phyloP scores from a whole-genome alignment of 345 rosid species.

The Hevea brasiliensis region DNA sequence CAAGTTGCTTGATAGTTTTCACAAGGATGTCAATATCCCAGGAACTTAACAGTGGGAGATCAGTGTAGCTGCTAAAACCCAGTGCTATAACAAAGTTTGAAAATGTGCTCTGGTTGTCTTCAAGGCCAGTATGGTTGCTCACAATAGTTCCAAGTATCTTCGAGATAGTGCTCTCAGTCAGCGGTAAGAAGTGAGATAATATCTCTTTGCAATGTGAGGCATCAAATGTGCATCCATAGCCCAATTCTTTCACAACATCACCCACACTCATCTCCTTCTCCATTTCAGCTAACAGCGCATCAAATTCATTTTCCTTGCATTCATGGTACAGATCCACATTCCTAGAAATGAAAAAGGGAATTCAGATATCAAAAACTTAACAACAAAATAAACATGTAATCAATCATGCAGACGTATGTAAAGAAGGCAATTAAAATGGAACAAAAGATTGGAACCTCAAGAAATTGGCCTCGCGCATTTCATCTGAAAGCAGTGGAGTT shows the following conservation, averaged over 20 bases:
- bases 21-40: slow-evolving; percentile 80
- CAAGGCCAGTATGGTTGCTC: slow-evolving; percentile 51
- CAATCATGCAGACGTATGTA: neutral
- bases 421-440: slow-evolving; percentile 2
- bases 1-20: slow-evolving; percentile 72
- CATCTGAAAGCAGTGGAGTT: slow-evolving; percentile 61
- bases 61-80: slow-evolving; percentile 54
- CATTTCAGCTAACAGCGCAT: slow-evolving; percentile 77
- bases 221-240: slow-evolving; percentile 84
- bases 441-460: slow-evolving; percentile 47
- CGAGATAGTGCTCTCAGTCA: slow-evolving; percentile 70
- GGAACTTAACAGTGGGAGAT: slow-evolving; percentile 48
- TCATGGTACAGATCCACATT: slow-evolving; percentile 45
- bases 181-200: slow-evolving; percentile 63
- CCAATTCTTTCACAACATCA: slow-evolving; percentile 79
- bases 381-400: neutral
- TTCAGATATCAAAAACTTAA: slow-evolving; percentile 4
- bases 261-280: slow-evolving; percentile 75
- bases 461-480: slow-evolving; percentile 49
- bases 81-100: slow-evolving; percentile 71
- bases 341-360: slow-evolving; percentile 36
- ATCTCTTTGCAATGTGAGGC: slow-evolving; percentile 65
- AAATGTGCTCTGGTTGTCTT: slow-evolving; percentile 56
- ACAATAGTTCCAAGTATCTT: slow-evolving; percentile 63
- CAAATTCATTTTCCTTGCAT: slow-evolving; percentile 59